phyloP scores from a whole-genome alignment of 2,329 filamentous ascomycete species.

The Trichoderma afroharzianum region DNA sequence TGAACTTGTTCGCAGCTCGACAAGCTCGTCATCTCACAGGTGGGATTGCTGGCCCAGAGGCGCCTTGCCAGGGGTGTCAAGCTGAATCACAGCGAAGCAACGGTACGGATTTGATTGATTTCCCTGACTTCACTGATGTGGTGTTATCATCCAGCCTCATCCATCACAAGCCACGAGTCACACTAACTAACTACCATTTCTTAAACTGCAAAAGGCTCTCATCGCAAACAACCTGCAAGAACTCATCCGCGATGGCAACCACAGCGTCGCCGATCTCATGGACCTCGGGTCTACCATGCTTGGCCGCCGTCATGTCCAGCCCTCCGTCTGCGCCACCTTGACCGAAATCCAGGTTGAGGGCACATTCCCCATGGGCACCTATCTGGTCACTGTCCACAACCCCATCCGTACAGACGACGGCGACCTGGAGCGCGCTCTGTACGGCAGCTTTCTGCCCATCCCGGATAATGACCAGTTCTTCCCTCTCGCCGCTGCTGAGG shows the following conservation, averaged over 20 bases:
- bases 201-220: constrained; percentile 52
- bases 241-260: constrained; percentile 93
- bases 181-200: background rate
- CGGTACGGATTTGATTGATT: constrained; percentile 46
- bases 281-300: constrained; percentile 86
- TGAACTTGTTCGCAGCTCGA: constrained; percentile 61
- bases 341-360: constrained; percentile 89
- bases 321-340: constrained; percentile 74
- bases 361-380: constrained; percentile 86
- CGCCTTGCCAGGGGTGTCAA: constrained; percentile 83
- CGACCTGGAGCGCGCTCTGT: constrained; percentile 79
- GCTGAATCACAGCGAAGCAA: constrained; percentile 86
- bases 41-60: constrained; percentile 82
- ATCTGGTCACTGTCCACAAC: constrained; percentile 90
- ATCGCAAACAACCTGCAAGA: constrained; percentile 91
- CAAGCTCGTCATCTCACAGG: constrained; percentile 89
- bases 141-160: too few species aligned
- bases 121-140: background rate
- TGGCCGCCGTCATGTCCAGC: constrained; percentile 84
- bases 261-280: constrained; percentile 93
- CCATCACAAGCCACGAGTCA: background rate
- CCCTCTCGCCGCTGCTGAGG: constrained; percentile 58
- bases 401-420: constrained; percentile 84
- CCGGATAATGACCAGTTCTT: constrained; percentile 64
- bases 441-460: constrained; percentile 84